Evolutionary conservation across 2,329 filamentous ascomycete species (phyloP).

Genomic region (Hymenoscyphus albidus): DNA sequence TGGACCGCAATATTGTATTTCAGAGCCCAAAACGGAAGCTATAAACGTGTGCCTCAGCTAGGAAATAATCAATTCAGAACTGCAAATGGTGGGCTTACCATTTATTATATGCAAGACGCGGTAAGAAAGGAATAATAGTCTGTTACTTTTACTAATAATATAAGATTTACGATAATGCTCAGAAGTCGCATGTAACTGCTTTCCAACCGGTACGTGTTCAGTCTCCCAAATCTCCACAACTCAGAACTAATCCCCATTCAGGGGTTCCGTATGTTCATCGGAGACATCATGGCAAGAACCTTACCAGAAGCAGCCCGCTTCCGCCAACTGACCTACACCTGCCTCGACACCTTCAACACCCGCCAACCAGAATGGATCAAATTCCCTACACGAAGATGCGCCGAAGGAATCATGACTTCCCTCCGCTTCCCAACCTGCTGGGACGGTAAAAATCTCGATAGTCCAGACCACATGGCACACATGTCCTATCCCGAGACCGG

Average conservation of each 20-base stretch:
- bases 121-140: too few relatives aligned
- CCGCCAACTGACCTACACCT: slow-evolving; percentile 43
- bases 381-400: slow-evolving; percentile 36
- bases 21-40: slow-evolving; percentile 32
- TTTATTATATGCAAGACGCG: slow-evolving; percentile 36
- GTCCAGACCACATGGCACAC: slow-evolving; percentile 22
- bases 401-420: slow-evolving; percentile 34
- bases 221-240: too few relatives aligned
- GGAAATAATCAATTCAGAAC: slow-evolving; percentile 36
- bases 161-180: slow-evolving; percentile 27
- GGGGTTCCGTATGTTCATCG: slow-evolving; percentile 46
- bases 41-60: slow-evolving; percentile 33
- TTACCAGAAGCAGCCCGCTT: slow-evolving; percentile 35
- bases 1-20: slow-evolving; percentile 36
- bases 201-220: slow-evolving; percentile 35
- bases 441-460: slow-evolving; percentile 28
- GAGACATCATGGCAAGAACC: slow-evolving; percentile 35
- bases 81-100: slow-evolving; percentile 36
- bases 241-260: slow-evolving; percentile 10
- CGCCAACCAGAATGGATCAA: slow-evolving; percentile 39
- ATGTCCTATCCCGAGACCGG: slow-evolving; percentile 22
- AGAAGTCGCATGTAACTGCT: slow-evolving; percentile 42
- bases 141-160: too few relatives aligned
- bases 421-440: slow-evolving; percentile 33
- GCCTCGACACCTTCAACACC: slow-evolving; percentile 36